Conservation (phyloP, 768 basidiomycete species). For the Cystofilobasidium capitatum region DNA sequence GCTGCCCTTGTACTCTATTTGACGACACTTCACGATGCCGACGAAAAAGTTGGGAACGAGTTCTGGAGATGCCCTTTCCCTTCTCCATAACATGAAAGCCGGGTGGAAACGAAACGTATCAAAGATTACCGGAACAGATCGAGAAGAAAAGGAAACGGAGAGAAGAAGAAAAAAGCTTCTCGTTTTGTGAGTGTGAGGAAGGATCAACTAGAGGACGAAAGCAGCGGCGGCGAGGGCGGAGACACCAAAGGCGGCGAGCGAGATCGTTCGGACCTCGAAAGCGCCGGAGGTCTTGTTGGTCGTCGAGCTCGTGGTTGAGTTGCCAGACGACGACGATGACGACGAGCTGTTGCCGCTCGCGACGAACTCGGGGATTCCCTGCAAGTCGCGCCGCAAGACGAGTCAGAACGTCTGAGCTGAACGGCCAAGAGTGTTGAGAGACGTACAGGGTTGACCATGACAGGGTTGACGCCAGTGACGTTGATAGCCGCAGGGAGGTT, state of each 20-base stretch:
- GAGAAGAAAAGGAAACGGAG: no score
- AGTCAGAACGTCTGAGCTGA: background rate
- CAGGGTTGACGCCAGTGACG: conserved; percentile 13
- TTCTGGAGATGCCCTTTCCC: no score
- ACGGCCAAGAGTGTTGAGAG: background rate
- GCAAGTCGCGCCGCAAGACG: background rate
- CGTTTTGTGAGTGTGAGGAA: no score
- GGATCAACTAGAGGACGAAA: background rate
- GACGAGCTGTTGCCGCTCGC: background rate
- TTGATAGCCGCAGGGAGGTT: conserved; percentile 1
- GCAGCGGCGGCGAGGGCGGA: background rate
- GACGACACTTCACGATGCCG: no score
- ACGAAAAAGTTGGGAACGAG: no score
- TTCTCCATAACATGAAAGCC: no score
- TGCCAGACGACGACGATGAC: conserved; percentile 35
- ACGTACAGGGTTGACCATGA: conserved; percentile 12
- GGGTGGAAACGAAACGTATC: no score
- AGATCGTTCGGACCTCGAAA: background rate
- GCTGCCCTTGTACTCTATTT: no score
- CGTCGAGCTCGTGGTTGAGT: background rate
- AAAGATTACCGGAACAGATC: no score
- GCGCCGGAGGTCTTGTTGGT: background rate
- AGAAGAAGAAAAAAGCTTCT: no score
- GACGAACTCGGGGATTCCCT: background rate
- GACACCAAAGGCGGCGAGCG: background rate